Base-by-base conservation (phyloP, 495 filamentous ascomycete species). In the Jackrogersella minutella region DNA sequence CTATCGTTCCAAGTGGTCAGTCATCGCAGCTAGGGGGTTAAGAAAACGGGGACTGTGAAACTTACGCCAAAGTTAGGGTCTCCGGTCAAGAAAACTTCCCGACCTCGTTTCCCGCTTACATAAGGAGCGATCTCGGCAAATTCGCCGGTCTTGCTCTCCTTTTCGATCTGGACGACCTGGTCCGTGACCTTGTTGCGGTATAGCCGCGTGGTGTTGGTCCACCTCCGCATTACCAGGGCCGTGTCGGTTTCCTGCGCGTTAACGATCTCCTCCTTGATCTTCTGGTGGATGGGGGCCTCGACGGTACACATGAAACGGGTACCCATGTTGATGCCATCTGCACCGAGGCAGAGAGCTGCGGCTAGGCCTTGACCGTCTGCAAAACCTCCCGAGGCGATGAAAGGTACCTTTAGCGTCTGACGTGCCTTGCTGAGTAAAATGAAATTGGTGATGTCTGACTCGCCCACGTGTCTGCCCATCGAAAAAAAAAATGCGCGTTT, bases 361-460 rank as follows among this genome's bases (percentile, higher is more conserved):
- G 95, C 95, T 16, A 99, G 82, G 5, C 95, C 95, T 66, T 97
- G 88, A 1, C 95, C 95, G 75, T 99, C 95, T 13, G 93, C 95
- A 72, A 98, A 97, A 5, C 95, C 95, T 31, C 95, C 95, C 0
- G 90, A 93, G 1, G 95, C 95, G 73, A 99, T 97, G 75, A 99
- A 99, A 3, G 95, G 95, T 26, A 93, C 86, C 24, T 84, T 85
- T 41, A 99, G 85, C 1, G 87, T 85, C 79, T 99, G 95, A 16
- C 94, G 83, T 33, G 95, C 95, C 40, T 92, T 85, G 76, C 86
- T 88, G 40, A 98, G 83, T 6, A 99, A 86, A 64, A 99, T 96
- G 78, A 98, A 95, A 78, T 99, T 99, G 65, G 95, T 97, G 77
- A 99, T 97, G 72, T 99, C 95, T 41, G 85, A 85, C 82, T 99